Percentiles rank a stretch among this genome's conserved stretches.
These are phyloP conservation scores for Pichia sp. DNA, from an alignment of 1,139 yeast species.

Conservation along the genomic window DNA sequence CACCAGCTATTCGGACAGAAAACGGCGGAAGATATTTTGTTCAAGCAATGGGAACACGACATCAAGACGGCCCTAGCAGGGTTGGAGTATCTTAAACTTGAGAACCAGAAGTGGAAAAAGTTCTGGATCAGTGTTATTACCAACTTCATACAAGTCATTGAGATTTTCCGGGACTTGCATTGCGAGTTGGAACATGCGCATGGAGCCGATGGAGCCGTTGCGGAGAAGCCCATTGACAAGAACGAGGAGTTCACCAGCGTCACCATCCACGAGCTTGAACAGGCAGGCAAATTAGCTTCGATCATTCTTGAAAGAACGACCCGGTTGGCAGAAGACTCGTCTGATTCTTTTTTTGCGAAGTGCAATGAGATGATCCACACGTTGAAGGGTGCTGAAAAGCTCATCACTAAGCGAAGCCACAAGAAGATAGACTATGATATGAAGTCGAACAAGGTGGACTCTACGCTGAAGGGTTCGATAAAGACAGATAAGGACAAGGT, in stretches of 20 bases:
- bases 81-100: slow-evolving; percentile 39
- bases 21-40: slow-evolving; percentile 39
- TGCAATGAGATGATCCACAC: slow-evolving; percentile 40
- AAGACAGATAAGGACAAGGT: slow-evolving; percentile 40
- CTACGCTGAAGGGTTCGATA: slow-evolving; percentile 35
- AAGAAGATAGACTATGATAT: slow-evolving; percentile 42
- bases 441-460: slow-evolving; percentile 38
- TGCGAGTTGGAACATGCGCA: slow-evolving; percentile 5
- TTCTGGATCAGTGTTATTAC: slow-evolving; percentile 40
- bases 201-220: not conserved
- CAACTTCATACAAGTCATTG: slow-evolving; percentile 35
- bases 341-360: slow-evolving; percentile 35
- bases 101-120: slow-evolving; percentile 36
- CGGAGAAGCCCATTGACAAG: slow-evolving; percentile 14
- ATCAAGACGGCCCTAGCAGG: slow-evolving; percentile 42
- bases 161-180: slow-evolving; percentile 39
- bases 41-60: slow-evolving; percentile 43
- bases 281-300: slow-evolving; percentile 32
- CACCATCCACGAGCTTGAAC: slow-evolving; percentile 29
- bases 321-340: slow-evolving; percentile 33
- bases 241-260: slow-evolving; percentile 27
- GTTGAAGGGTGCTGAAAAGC: slow-evolving; percentile 38
- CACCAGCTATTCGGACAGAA: slow-evolving; percentile 32
- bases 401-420: slow-evolving; percentile 43
- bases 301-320: slow-evolving; percentile 34